Conservation (phyloP, 805 yeast species). For the Wickerhamiella azyma region DNA sequence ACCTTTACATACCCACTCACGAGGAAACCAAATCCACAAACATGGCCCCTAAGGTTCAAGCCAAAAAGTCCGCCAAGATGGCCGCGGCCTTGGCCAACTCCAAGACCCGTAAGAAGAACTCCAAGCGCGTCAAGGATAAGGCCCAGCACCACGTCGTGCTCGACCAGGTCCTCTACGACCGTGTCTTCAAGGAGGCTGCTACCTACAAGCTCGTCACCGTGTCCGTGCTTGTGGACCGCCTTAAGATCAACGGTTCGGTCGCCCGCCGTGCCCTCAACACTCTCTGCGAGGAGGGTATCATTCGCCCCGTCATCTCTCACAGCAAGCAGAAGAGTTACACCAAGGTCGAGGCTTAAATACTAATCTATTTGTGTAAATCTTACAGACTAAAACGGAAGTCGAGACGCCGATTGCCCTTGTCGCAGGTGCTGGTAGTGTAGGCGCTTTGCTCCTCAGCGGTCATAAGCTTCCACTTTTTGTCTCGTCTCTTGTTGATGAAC, state of each 20-base stretch:
- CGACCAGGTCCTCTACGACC: constrained; percentile 98
- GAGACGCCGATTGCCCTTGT: constrained; percentile 45
- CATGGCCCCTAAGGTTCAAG: constrained; percentile 99
- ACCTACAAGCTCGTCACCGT: constrained; percentile 97
- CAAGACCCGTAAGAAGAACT: constrained; percentile 99
- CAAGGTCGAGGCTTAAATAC: constrained; percentile 20
- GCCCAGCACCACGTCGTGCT: constrained; percentile 95
- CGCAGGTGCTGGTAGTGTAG: constrained; percentile 35
- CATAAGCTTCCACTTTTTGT: constrained; percentile 37
- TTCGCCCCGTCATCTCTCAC: constrained; percentile 88
- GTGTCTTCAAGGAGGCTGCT: constrained; percentile 98
- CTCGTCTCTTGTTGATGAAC: constrained; percentile 25
- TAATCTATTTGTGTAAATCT: neutral
- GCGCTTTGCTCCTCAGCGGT: constrained; percentile 35
- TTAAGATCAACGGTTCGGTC: constrained; percentile 97
- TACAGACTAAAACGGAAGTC: constrained; percentile 31
- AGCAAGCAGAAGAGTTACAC: constrained; percentile 93
- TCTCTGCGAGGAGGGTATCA: constrained; percentile 88
- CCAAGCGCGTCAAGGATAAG: constrained; percentile 99
- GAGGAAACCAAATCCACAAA: neutral
- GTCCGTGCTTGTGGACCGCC: constrained; percentile 96
- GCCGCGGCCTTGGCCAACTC: constrained; percentile 99
- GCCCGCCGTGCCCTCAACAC: constrained; percentile 97
- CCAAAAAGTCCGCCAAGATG: constrained; percentile 98
- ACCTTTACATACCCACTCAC: constrained; percentile 7